Base-by-base conservation (phyloP, 441 rosid species). In the Iberis amara region DNA sequence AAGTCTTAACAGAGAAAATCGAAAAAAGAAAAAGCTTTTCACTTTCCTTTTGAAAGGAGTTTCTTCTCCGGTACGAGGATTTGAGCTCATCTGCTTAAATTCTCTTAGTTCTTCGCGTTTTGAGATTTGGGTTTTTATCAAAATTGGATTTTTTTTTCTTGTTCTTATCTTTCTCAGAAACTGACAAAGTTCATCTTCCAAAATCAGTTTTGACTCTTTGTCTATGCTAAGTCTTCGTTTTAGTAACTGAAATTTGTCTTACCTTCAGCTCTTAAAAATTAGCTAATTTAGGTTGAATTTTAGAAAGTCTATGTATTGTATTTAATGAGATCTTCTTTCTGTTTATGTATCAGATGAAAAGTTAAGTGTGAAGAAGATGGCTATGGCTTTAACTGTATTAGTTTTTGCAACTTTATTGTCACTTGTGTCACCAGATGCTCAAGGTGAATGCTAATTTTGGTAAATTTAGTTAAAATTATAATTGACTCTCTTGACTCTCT, bases 351-450 rank as follows among this genome's bases (percentile, higher is more conserved):
- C 37, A 64, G 36, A 9, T 7, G 37, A 24, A 11, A 66, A 41
- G 55, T 35, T 53, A 6, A 59, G 35, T 42, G 47, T 33, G 14
- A 40, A 35, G 61, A 74, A 71, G 80, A 83, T 89, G 89, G 75
- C 73, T 54, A 13, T 72, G 61, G 46, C 74, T 68, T 36, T 80
- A 8, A 54, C 68, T 47, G 57, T 69, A 11, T 46, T 79, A 54
- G 26, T 76, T 40, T 58, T 83, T 61, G 57, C 77, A 46, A 75
- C 66, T 65, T 76, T 85, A 59, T 73, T 47, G 54, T 55, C 84
- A 31, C 58, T 70, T 67, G 88, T 64, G 15, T 61, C 65, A 30
- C 76, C 88, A 23, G 85, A 85, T 74, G 68, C 52, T 18, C 95
- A 89, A 89, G 96, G 96, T 89, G 69, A 13, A n/a, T n/a, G n/a